These are phyloP conservation scores for Colletotrichum viniferum DNA, from an alignment of 2,329 filamentous ascomycete genomes.

Conservation along the genomic window DNA sequence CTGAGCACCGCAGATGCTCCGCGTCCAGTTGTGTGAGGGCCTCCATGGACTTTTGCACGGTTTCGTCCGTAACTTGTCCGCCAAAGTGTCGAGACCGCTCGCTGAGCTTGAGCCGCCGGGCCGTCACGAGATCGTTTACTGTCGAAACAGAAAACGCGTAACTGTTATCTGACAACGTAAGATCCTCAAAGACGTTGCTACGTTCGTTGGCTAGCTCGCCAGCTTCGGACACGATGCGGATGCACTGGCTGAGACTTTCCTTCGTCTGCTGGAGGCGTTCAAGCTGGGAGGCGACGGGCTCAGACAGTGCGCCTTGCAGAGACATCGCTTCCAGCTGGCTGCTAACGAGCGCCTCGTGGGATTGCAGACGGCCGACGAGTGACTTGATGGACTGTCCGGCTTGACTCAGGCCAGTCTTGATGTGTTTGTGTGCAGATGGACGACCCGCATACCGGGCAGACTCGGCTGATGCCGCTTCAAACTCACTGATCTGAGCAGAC, in stretches of 20 bases:
- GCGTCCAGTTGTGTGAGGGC: not conserved
- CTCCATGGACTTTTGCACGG: not conserved
- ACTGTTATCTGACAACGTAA: conserved; percentile 25
- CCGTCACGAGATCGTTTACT: conserved; percentile 27
- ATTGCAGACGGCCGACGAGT: conserved; percentile 20
- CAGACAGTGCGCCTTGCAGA: not conserved
- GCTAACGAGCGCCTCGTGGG: conserved; percentile 19
- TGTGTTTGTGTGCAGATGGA: conserved; percentile 25
- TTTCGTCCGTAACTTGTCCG: not conserved
- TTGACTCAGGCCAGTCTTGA: conserved; percentile 19
- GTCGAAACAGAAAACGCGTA: conserved; percentile 29
- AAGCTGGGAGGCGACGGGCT: conserved; percentile 11
- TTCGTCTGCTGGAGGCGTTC: conserved; percentile 24
- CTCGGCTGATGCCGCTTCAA: conserved; percentile 20
- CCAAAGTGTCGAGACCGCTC: not conserved
- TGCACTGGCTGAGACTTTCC: conserved; percentile 26
- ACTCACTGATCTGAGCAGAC: conserved; percentile 22
- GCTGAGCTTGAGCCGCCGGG: conserved; percentile 24
- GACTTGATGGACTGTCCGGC: conserved; percentile 22
- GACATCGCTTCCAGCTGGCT: conserved; percentile 23
- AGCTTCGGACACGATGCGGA: conserved; percentile 24
- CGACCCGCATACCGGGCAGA: conserved; percentile 15
- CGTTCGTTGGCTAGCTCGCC: conserved; percentile 23
- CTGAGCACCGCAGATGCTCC: not conserved
- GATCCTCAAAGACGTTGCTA: conserved; percentile 29